These are phyloP conservation scores for Centella asiatica DNA, from an alignment of 129 eudicot species.

Conservation along the genomic window DNA sequence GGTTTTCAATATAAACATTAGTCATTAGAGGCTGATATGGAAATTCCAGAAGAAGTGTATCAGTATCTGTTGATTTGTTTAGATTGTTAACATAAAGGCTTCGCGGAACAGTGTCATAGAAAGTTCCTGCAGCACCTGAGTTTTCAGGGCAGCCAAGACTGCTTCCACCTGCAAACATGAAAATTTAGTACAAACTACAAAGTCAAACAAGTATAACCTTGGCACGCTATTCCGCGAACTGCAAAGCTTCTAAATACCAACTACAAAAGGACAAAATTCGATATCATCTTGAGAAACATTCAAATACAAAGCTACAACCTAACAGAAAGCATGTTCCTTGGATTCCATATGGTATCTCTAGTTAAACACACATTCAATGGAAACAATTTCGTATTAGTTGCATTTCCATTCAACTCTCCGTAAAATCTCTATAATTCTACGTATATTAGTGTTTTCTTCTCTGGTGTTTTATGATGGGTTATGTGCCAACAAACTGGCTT, in stretches of 20 bases:
- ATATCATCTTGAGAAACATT: no score
- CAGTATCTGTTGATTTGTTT: slow-evolving; percentile 72
- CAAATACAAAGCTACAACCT: no score
- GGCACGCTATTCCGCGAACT: background rate
- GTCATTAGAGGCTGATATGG: slow-evolving; percentile 93
- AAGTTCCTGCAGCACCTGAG: slow-evolving; percentile 97
- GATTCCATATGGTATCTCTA: no score
- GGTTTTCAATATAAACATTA: slow-evolving; percentile 57
- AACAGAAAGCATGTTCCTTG: no score
- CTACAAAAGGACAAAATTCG: background rate
- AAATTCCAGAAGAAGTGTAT: slow-evolving; percentile 77
- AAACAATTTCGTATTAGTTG: no score
- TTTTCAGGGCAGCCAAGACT: slow-evolving; percentile 87
- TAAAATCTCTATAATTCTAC: no score
- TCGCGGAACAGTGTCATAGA: slow-evolving; percentile 85
- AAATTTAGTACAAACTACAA: slow-evolving; percentile 1
- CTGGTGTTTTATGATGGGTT: no score
- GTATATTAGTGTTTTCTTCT: no score
- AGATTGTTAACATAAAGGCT: slow-evolving; percentile 83
- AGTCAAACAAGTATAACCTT: no score
- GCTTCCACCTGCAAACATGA: slow-evolving; percentile 70
- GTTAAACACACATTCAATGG: no score
- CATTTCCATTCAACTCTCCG: no score
- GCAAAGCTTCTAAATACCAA: background rate
- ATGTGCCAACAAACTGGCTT: no score